Evolutionary conservation across 2,329 filamentous ascomycete species (phyloP).

Genomic region (Epichloe typhina): DNA sequence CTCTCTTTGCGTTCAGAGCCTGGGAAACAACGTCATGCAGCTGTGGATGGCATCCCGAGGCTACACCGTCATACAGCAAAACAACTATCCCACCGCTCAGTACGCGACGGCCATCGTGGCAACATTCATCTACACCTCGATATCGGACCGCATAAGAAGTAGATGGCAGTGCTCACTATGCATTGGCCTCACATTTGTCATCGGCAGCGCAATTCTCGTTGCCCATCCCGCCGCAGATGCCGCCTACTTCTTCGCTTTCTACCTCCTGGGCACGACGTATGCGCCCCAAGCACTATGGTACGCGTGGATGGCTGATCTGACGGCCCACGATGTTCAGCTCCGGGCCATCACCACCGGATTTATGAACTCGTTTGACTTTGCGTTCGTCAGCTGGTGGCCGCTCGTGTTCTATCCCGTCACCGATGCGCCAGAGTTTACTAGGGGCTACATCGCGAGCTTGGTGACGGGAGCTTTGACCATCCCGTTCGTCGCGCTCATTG

Average conservation of each 20-base stretch:
- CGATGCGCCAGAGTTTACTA: slow-evolving; percentile 24
- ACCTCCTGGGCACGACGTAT: slow-evolving; percentile 29
- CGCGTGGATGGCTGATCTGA: slow-evolving; percentile 32
- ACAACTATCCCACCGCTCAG: slow-evolving; percentile 29
- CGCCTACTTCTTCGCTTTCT: slow-evolving; percentile 30
- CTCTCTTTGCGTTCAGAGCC: slow-evolving; percentile 28
- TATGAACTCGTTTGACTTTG: slow-evolving; percentile 31
- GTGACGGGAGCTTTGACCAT: slow-evolving; percentile 23
- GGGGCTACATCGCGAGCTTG: slow-evolving; percentile 26
- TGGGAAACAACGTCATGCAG: slow-evolving; percentile 30
- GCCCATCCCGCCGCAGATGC: slow-evolving; percentile 18
- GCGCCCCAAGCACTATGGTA: slow-evolving; percentile 34
- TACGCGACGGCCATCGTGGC: slow-evolving; percentile 29
- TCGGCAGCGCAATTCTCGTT: slow-evolving; percentile 25
- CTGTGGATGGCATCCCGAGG: slow-evolving; percentile 31
- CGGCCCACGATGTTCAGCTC: slow-evolving; percentile 25
- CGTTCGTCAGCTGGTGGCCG: slow-evolving; percentile 28
- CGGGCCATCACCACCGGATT: slow-evolving; percentile 30
- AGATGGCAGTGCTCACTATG: slow-evolving; percentile 30
- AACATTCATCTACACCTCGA: slow-evolving; percentile 25
- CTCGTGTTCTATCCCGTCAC: slow-evolving; percentile 27
- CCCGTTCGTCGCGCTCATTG: slow-evolving; percentile 23
- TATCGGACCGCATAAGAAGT: slow-evolving; percentile 28
- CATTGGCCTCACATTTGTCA: slow-evolving; percentile 28
- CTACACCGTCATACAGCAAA: slow-evolving; percentile 28